A percentile compares a stretch with the other conserved stretches of the same genome.
phyloP scores from a whole-genome alignment of 192 early-diverging fungal species.

The Anaeromyces robustus region DNA sequence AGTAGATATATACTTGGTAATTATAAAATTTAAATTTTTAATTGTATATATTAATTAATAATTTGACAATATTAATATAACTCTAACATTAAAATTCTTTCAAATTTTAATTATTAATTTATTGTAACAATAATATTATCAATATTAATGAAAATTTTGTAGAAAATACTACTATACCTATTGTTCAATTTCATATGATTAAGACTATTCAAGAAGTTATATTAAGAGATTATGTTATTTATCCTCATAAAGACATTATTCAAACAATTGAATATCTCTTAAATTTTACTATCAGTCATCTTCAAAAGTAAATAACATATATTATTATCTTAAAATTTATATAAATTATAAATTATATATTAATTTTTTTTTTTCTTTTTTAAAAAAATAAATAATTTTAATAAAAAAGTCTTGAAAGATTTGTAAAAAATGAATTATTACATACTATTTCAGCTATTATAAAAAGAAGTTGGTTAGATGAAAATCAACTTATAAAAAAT shows the following conservation, averaged over 20 bases:
- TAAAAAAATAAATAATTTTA: background rate
- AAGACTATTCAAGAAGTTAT: conserved; percentile 32
- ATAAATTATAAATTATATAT: too few relatives aligned
- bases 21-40: too few relatives aligned
- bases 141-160: background rate
- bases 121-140: too few relatives aligned
- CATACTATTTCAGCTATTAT: conserved; percentile 41
- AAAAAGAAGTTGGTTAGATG: conserved; percentile 47
- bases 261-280: conserved; percentile 38
- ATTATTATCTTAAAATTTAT: too few relatives aligned
- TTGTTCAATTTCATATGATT: conserved; percentile 46
- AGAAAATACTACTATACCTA: conserved; percentile 33
- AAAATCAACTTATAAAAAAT: conserved; percentile 26
- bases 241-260: conserved; percentile 29
- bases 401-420: conserved; percentile 20
- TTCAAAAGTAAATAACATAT: conserved; percentile 21
- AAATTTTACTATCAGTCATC: conserved; percentile 26
- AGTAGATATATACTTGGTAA: background rate
- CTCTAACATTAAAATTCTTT: too few relatives aligned
- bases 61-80: too few relatives aligned
- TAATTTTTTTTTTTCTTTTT: too few relatives aligned
- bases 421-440: conserved; percentile 34
- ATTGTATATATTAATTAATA: too few relatives aligned
- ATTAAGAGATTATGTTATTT: conserved; percentile 36
- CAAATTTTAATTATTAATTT: too few relatives aligned